Evolutionary conservation across 1,284 basidiomycete genomes (phyloP), one percentile per base, ranked within the genome.

Genomic region (Ustilago tritici): DNA sequence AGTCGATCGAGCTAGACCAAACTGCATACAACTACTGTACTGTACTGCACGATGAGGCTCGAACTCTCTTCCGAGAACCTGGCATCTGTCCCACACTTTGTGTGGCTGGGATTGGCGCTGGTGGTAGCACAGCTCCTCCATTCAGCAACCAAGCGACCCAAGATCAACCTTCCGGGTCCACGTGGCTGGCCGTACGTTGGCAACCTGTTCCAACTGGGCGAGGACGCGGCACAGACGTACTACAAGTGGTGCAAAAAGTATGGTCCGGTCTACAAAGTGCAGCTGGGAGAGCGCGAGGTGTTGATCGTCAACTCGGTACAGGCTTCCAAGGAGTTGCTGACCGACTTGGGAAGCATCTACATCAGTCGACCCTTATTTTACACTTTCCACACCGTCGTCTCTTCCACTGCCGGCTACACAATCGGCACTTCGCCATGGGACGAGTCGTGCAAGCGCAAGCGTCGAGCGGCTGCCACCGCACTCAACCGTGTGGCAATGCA

Each of bases 341-440:
- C 63, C 34, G 75, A 77, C 28, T 43, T 67, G 50, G 75, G 75
- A 23, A 74, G 70, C 61, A 61, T 70, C 55, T 77, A 77, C 63
- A 77, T 77, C 59, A 70, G 66, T 28, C 66, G 75, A 34, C 75
- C 75, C 8, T 54, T 73, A 2, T 77, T 77, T 63, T 68, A 77
- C 55, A 70, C 70, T 28, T 77, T 77, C 58, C 75, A 77, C 66
- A 73, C 73, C 4, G 75, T 77, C 14, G 75, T 77, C 47, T 70
- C 66, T 2, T 74, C 71, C 0, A 77, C 75, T 11, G 75, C 75
- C 5, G 75, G 75, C 2, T 77, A 67, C 60, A 77, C 75, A 1
- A 77, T 77, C 41, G 75, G 75, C 32, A 77, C 75, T 10, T 74
- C 70, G 19, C 75, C 75, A 3, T 77, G 75, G 75, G 75, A 77